These are phyloP conservation scores for Vitellaria paradoxa DNA, from an alignment of 179 eudicot species.

Conservation along the genomic window DNA sequence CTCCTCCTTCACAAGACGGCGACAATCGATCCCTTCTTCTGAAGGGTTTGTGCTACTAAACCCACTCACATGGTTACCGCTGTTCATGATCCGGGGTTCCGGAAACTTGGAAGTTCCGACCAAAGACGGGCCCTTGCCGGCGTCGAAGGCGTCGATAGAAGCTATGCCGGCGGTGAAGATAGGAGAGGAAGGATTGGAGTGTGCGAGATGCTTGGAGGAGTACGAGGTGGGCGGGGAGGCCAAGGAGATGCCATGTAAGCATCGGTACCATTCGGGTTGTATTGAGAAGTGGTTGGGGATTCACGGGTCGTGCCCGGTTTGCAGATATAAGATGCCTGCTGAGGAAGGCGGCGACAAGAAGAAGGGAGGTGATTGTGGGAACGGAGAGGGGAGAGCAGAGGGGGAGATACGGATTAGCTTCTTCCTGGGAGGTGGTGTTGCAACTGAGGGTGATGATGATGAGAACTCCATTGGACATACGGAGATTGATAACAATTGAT, in stretches of 20 bases:
- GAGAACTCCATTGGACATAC: neutral
- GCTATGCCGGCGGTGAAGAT: conserved; percentile 48
- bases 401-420: neutral
- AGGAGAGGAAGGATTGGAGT: conserved; percentile 35
- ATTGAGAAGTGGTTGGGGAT: conserved; percentile 65
- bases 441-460: neutral
- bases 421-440: conserved; percentile 8
- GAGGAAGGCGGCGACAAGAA: conserved; percentile 30
- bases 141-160: conserved; percentile 63
- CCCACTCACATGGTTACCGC: conserved; percentile 26
- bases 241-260: conserved; percentile 82
- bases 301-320: conserved; percentile 72
- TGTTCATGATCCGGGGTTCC: conserved; percentile 40
- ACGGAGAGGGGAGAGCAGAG: neutral
- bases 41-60: conserved; percentile 36
- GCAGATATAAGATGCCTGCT: conserved; percentile 56
- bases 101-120: conserved; percentile 12
- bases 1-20: neutral
- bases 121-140: conserved; percentile 52
- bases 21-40: neutral
- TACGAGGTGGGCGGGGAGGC: conserved; percentile 34
- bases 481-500: neutral
- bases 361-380: neutral
- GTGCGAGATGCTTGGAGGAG: conserved; percentile 60
- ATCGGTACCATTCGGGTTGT: conserved; percentile 54